Evolutionary conservation across 108 stramenopile genomes (phyloP).

Genomic region (Discostella stelligeroides): DNA sequence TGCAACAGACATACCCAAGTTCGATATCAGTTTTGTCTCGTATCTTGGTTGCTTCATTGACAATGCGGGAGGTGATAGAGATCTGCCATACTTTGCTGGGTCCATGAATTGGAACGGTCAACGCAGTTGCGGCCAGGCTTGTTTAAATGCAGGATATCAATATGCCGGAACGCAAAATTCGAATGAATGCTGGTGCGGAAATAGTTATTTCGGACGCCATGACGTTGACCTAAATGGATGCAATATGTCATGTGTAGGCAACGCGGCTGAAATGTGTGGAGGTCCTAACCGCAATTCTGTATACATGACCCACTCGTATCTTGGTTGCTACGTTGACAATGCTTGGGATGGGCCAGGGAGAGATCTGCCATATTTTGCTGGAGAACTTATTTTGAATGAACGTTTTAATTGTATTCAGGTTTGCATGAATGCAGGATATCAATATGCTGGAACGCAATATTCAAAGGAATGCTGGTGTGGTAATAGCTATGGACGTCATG

Average conservation of each 20-base stretch:
- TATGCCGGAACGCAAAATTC: not conserved
- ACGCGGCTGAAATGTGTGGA: not conserved
- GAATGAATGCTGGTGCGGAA: not conserved
- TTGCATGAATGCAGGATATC: not conserved
- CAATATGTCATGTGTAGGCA: not conserved
- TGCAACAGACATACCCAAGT: not conserved
- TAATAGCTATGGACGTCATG: not conserved
- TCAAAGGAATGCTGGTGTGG: slow-evolving; percentile 1
- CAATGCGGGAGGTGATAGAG: not conserved
- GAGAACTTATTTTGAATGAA: not conserved
- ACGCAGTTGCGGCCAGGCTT: not conserved
- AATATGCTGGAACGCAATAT: not conserved
- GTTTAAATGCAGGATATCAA: not conserved
- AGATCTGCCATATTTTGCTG: not conserved
- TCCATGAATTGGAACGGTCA: not conserved
- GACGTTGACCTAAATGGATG: not conserved
- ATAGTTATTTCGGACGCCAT: not conserved
- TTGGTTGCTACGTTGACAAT: not conserved
- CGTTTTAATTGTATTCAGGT: not conserved
- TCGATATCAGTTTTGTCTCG: not conserved
- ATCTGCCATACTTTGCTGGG: not conserved
- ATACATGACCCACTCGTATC: not conserved
- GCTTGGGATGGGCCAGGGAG: not conserved
- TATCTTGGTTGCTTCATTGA: not conserved
- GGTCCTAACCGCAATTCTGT: not conserved